Base-by-base conservation (phyloP, 1,139 yeast species). In the Meyerozyma smithsonii region DNA sequence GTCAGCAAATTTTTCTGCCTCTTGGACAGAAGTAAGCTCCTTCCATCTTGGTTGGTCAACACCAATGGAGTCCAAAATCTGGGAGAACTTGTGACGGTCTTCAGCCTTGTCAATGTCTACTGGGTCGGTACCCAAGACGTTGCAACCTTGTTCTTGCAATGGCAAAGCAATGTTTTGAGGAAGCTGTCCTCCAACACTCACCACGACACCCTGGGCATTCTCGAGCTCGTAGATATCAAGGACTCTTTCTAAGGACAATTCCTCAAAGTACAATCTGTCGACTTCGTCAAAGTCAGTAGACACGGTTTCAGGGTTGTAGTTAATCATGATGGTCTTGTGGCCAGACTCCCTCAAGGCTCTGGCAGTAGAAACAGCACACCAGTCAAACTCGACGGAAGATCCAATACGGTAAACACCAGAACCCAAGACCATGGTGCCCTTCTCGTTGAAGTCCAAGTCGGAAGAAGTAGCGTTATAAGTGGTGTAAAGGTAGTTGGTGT, bases 321-420 rank as follows among this genome's bases (percentile, higher is more conserved):
- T 92, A 59, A 92, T 79, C 98, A 92, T 92, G 49, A 92, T 81
- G 36, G 98, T 92, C 67, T 84, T 87, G 61, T 80, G 82, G 47
- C 95, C 95, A 43, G 83, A 74, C 43, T 80, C 84, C 66, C 98
- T 82, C 56, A 92, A 78, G 36, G 97, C 89, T 61, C 97, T 83
- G 42, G 95, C 97, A 43, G 98, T 85, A 46, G 95, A 80, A 46
- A 92, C 98, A 38, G 97, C 98, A 76, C 98, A 92, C 98, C 98
- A 92, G 67, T 92, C 98, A 55, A 92, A 92, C 69, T 92, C 98
- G 45, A 92, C 98, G 19, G 97, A 90, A 4, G 97, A 90, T 44
- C 98, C 98, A 61, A 92, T 92, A 67, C 98, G 81, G 77, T 92
- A 92, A 40, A 92, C 98, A 70, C 98, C 98, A 10, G 97, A 90